These are phyloP conservation scores for Quercus bicolor DNA, from an alignment of 306 rosid species.

Conservation along the genomic window DNA sequence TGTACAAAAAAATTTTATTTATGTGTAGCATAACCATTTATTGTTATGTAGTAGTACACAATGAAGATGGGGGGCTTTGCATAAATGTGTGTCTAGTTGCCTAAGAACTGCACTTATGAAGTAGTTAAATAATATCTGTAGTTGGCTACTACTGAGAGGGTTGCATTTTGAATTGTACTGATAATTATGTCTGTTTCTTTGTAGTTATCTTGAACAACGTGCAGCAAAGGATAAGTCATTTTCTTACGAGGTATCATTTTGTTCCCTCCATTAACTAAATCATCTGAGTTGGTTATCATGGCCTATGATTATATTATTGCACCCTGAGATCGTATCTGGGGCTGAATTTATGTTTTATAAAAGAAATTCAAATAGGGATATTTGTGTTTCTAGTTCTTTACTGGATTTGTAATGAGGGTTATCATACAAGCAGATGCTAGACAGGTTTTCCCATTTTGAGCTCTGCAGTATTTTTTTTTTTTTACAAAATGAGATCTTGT, in stretches of 20 bases:
- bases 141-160: conserved; percentile 6
- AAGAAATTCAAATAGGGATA: neutral
- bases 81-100: neutral
- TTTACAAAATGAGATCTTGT: neutral
- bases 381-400: neutral
- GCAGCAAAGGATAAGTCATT: conserved; percentile 70
- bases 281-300: neutral
- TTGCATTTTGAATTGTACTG: conserved; percentile 9
- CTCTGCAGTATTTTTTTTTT: neutral
- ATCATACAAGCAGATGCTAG: neutral
- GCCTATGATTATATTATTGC: neutral
- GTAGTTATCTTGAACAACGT: conserved; percentile 89
- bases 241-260: conserved; percentile 72
- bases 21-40: neutral
- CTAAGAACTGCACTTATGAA: neutral
- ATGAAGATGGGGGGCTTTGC: neutral
- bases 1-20: neutral
- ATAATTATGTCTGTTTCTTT: conserved; percentile 21
- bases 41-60: neutral
- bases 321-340: neutral
- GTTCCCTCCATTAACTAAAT: neutral
- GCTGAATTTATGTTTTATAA: neutral
- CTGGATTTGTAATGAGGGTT: neutral
- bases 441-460: neutral
- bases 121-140: conserved; percentile 17